These are phyloP conservation scores for Nitzschia sp. DNA, from an alignment of 108 stramenopile genomes.

Conservation along the genomic window DNA sequence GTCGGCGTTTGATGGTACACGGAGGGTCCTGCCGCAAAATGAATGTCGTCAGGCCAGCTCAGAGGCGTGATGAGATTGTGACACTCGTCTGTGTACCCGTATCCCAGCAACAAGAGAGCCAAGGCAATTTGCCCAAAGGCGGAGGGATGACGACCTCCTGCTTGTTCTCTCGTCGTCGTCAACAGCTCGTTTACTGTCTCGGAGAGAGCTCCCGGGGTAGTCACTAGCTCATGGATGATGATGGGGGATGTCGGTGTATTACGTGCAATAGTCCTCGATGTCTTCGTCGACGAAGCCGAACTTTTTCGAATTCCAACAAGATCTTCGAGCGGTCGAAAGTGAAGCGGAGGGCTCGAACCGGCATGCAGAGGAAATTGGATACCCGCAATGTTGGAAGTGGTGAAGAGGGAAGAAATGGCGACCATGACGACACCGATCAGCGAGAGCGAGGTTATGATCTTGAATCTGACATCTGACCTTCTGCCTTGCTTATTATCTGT, in stretches of 20 bases:
- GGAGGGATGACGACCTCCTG: neutral
- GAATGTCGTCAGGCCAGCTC: slow-evolving; percentile 41
- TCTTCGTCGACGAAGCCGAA: neutral
- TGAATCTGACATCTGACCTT: too few relatives aligned
- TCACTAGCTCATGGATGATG: too few relatives aligned
- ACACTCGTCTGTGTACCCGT: slow-evolving; percentile 46
- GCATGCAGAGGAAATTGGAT: neutral
- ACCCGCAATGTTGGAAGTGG: neutral
- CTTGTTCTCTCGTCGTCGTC: neutral
- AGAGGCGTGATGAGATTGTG: slow-evolving; percentile 49
- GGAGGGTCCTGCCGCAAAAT: slow-evolving; percentile 33
- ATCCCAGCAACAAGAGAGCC: slow-evolving; percentile 43
- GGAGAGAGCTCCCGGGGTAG: neutral
- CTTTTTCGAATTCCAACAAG: neutral
- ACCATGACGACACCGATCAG: too few relatives aligned
- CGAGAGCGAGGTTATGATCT: too few relatives aligned
- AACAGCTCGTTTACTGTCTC: neutral
- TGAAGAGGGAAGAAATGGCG: neutral
- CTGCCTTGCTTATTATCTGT: too few relatives aligned
- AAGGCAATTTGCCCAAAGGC: slow-evolving; percentile 29
- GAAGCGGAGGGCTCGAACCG: slow-evolving; percentile 5
- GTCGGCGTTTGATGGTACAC: slow-evolving; percentile 8
- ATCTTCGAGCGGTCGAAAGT: neutral
- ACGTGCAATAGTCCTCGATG: neutral
- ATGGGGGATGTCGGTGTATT: too few relatives aligned